Conservation (phyloP, 2,329 filamentous ascomycete genomes). For the Pyrenophora graminea region DNA sequence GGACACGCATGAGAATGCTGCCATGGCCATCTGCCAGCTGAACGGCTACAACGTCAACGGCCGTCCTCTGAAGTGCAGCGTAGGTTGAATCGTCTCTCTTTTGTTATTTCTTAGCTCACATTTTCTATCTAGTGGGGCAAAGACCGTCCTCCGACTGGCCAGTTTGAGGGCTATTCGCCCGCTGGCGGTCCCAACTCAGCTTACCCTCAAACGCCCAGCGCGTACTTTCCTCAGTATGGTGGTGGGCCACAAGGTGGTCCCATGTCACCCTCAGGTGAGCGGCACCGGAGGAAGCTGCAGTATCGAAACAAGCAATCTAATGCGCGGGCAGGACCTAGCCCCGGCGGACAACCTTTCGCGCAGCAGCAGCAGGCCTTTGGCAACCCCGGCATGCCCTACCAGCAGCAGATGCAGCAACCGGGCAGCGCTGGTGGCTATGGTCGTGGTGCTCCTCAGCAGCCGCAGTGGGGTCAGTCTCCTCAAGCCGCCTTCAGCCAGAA, state of each 20-base stretch:
- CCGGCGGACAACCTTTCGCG: conserved; percentile 66
- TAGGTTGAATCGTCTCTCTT: conserved; percentile 60
- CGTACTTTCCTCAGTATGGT: conserved; percentile 93
- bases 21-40: conserved; percentile 97
- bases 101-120: conserved; percentile 32
- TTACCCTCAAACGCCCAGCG: conserved; percentile 77
- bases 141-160: conserved; percentile 86
- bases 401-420: conserved; percentile 53
- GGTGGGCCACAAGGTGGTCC: conserved; percentile 60
- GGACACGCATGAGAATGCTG: conserved; percentile 96
- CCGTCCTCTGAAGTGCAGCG: conserved; percentile 95
- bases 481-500: conserved; percentile 55
- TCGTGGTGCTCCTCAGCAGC: conserved; percentile 66
- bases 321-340: conserved; percentile 56
- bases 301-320: conserved; percentile 46
- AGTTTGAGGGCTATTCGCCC: conserved; percentile 82
- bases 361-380: conserved; percentile 63
- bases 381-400: conserved; percentile 57
- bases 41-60: conserved; percentile 98
- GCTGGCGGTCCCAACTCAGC: conserved; percentile 72
- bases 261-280: conserved; percentile 64
- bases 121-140: conserved; percentile 82
- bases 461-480: conserved; percentile 58
- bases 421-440: conserved; percentile 82
- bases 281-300: conserved; percentile 41